Evolutionary conservation across 768 basidiomycete species (phyloP), one percentile per base, ranked within the genome.

Genomic region (Floccularia luteovirens): DNA sequence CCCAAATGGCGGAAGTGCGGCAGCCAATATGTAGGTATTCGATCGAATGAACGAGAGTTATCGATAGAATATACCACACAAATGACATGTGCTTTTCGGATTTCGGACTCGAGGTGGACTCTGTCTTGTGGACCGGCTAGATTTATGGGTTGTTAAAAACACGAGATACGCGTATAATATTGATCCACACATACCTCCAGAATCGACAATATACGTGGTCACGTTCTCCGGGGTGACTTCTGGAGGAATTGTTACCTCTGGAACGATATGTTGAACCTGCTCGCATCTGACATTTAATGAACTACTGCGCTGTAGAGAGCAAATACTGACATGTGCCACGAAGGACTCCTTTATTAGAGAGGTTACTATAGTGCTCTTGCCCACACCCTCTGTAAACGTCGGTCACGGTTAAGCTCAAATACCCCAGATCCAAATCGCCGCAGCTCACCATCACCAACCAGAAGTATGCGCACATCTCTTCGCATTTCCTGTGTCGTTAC

Each of bases 171-270:
- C 47, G 43, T 49, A 19, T 17, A 17, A 36, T 38, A n/a, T n/a
- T n/a, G n/a, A 23, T 14, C 19, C 31, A 37, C 16, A 69, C 80
- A 46, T 53, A 92, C 94, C 83, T 60, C 93, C 93, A 36, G 94
- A 92, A 63, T 99, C 94, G 39, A 98, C 89, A 46, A 99, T 97
- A 57, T 93, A 90, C 3, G 93, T 97, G 1, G 94, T 97, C 28
- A 99, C 90, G 57, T 96, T 92, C 66, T 94, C 92, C 36, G 94
- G 90, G 16, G 92, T 94, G 34, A 96, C 90, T 63, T 93, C 90
- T 52, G 93, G 91, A 5, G 94, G 96, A 41, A 99, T 96, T 5
- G 94, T 97, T 33, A 99, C 92, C 61, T 97, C 94, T 2, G 94
- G 94, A 28, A 97, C 84, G 52, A 94, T 72, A 51, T 90, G 87